phyloP scores from a whole-genome alignment of 345 rosid genomes.

The Arabis hirsuta region DNA sequence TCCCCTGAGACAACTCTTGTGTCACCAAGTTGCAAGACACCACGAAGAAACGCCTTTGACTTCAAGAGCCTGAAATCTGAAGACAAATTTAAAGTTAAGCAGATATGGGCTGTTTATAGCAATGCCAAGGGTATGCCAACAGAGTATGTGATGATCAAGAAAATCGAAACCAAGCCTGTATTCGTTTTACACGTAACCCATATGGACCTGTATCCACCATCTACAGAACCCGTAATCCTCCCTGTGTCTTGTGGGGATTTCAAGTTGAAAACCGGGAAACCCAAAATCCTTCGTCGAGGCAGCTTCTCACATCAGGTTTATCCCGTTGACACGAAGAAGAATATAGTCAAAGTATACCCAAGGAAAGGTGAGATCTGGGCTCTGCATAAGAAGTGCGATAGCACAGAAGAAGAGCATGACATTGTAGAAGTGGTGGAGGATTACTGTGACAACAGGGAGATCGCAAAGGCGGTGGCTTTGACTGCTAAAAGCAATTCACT shows the following conservation, averaged over 20 bases:
- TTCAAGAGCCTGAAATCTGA: constrained; percentile 50
- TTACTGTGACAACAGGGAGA: constrained; percentile 25
- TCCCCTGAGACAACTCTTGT: constrained; percentile 17
- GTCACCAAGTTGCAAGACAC: constrained; percentile 36
- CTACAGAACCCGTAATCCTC: constrained; percentile 9
- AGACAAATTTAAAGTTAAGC: constrained; percentile 47
- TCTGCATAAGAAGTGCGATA: constrained; percentile 47
- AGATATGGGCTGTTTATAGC: constrained; percentile 59
- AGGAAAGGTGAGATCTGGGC: constrained; percentile 70
- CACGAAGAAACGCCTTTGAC: constrained; percentile 35
- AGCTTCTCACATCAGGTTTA: constrained; percentile 54
- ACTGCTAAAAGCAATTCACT: constrained; percentile 32
- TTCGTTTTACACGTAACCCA: constrained; percentile 45
- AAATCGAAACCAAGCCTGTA: constrained; percentile 38
- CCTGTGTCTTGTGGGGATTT: constrained; percentile 56
- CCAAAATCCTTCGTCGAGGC: constrained; percentile 27
- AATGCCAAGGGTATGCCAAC: constrained; percentile 49
- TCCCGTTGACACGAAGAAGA: constrained; percentile 15
- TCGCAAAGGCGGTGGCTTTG: constrained; percentile 45
- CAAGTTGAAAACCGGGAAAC: constrained; percentile 36
- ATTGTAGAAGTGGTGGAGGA: constrained; percentile 59
- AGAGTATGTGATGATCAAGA: constrained; percentile 53
- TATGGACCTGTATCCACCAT: constrained; percentile 41
- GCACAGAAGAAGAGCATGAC: constrained; percentile 46
- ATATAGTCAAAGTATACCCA: constrained; percentile 49